Evolutionary conservation across 179 eudicot species (phyloP).

Genomic region (Beta corolliflora): DNA sequence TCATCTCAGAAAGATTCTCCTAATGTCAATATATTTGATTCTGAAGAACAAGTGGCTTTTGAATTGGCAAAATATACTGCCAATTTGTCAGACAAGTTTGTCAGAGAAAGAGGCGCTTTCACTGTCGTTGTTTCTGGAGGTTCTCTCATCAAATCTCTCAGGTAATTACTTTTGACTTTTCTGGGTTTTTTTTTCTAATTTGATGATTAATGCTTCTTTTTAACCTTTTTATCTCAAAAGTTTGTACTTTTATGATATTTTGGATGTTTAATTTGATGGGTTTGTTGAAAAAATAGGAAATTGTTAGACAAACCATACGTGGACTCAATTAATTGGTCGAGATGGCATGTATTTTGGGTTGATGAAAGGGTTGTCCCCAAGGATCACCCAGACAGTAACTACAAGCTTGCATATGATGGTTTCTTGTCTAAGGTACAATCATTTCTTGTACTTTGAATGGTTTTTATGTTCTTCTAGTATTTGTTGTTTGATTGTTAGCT

Average conservation of each 20-base stretch:
- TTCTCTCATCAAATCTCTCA: constrained; percentile 66
- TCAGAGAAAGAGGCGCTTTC: constrained; percentile 50
- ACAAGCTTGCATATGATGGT: constrained; percentile 77
- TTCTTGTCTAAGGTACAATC: constrained; percentile 73
- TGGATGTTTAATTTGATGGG: constrained; percentile 16
- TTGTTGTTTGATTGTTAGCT: too few species aligned
- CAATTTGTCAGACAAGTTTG: constrained; percentile 48
- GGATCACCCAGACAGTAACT: constrained; percentile 78
- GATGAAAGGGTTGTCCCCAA: constrained; percentile 90
- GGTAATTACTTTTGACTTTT: constrained; percentile 38
- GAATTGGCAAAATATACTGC: constrained; percentile 58
- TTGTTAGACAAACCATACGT: constrained; percentile 58
- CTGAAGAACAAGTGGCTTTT: constrained; percentile 57
- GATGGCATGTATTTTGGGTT: constrained; percentile 90
- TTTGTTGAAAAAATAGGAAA: constrained; percentile 47
- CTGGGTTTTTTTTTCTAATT: not conserved
- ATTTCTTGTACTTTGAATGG: not conserved
- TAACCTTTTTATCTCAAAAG: too few species aligned
- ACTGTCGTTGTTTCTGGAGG: constrained; percentile 82
- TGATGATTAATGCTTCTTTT: too few species aligned
- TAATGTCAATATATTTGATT: constrained; percentile 39
- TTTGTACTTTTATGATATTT: too few species aligned
- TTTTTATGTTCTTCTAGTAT: not conserved
- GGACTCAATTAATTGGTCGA: constrained; percentile 73
- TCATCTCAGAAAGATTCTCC: constrained; percentile 34